These are phyloP conservation scores for Cyberlindnera euphorbiae DNA, from an alignment of 805 yeast species.

Conservation along the genomic window DNA sequence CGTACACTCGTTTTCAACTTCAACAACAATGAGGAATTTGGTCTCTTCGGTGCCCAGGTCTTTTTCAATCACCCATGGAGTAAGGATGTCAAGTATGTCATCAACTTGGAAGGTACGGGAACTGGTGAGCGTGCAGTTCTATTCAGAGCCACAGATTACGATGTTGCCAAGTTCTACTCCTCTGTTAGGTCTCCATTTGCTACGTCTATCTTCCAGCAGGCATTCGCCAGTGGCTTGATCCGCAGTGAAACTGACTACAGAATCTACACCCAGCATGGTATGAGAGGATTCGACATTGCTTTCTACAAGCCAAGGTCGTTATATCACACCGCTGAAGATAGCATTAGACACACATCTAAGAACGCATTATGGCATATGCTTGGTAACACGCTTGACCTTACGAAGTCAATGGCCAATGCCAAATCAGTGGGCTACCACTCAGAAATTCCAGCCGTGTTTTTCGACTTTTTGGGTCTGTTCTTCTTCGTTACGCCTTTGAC, in stretches of 20 bases:
- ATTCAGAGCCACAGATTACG: slow-evolving; percentile 79
- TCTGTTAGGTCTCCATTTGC: slow-evolving; percentile 68
- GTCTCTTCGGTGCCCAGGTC: slow-evolving; percentile 73
- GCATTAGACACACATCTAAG: slow-evolving; percentile 55
- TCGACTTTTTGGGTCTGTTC: slow-evolving; percentile 57
- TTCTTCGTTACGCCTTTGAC: slow-evolving; percentile 52
- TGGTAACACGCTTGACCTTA: slow-evolving; percentile 59
- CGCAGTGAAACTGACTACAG: slow-evolving; percentile 83
- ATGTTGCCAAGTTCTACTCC: slow-evolving; percentile 53
- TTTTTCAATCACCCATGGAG: slow-evolving; percentile 75
- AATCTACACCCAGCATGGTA: slow-evolving; percentile 59
- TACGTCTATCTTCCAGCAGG: slow-evolving; percentile 77
- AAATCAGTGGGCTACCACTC: slow-evolving; percentile 30
- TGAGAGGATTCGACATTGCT: slow-evolving; percentile 87
- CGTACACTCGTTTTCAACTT: slow-evolving; percentile 78
- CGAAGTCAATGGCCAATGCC: slow-evolving; percentile 39
- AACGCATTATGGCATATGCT: slow-evolving; percentile 85
- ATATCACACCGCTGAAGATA: slow-evolving; percentile 77
- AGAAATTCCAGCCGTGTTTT: slow-evolving; percentile 49
- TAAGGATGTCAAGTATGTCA: slow-evolving; percentile 51
- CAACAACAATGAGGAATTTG: slow-evolving; percentile 88
- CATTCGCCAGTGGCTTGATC: slow-evolving; percentile 67
- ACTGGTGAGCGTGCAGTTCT: slow-evolving; percentile 74
- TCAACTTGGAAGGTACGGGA: slow-evolving; percentile 90
- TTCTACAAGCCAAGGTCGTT: slow-evolving; percentile 80